Evolutionary conservation across 306 rosid species (phyloP).

Genomic region (Arachis stenosperma): DNA sequence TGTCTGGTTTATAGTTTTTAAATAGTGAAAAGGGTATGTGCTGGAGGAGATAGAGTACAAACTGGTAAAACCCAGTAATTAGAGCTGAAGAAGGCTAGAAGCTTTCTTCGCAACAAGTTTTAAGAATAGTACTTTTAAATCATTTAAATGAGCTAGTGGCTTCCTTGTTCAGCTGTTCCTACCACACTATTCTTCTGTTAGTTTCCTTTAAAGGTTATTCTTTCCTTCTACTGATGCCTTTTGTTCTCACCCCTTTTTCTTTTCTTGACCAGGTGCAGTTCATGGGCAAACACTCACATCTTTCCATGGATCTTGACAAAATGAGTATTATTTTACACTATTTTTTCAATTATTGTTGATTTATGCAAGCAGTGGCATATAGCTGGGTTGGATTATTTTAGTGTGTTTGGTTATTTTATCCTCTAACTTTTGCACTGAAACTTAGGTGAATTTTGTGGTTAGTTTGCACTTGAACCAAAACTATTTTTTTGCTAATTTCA

Average conservation of each 20-base stretch:
- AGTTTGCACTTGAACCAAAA: slow-evolving; percentile 31
- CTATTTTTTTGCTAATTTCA: slow-evolving; percentile 17
- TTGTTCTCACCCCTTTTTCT: slow-evolving; percentile 29
- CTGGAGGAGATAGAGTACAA: neutral
- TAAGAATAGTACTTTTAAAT: neutral
- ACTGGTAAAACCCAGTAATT: slow-evolving; percentile 8
- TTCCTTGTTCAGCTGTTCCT: slow-evolving; percentile 15
- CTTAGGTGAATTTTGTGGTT: slow-evolving; percentile 30
- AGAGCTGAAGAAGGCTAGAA: slow-evolving; percentile 19
- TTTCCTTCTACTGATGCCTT: slow-evolving; percentile 36
- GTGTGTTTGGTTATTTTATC: neutral
- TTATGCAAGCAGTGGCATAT: slow-evolving; percentile 36
- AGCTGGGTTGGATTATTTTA: slow-evolving; percentile 32
- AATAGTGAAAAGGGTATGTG: slow-evolving; percentile 11
- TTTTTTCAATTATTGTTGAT: slow-evolving; percentile 15
- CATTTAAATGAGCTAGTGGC: slow-evolving; percentile 20
- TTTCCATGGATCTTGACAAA: slow-evolving; percentile 89
- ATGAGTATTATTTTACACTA: slow-evolving; percentile 61
- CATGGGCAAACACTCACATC: slow-evolving; percentile 94
- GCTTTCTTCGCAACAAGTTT: slow-evolving; percentile 3
- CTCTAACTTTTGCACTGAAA: slow-evolving; percentile 4
- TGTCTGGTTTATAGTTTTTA: slow-evolving; percentile 1
- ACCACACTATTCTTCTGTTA: slow-evolving; percentile 23
- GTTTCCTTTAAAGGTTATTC: slow-evolving; percentile 26
- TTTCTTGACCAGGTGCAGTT: slow-evolving; percentile 63